Percentiles rank a stretch among this genome's conserved stretches.
Conservation (phyloP, 192 early-diverging fungal genomes). For the Oehlia diaphana region DNA sequence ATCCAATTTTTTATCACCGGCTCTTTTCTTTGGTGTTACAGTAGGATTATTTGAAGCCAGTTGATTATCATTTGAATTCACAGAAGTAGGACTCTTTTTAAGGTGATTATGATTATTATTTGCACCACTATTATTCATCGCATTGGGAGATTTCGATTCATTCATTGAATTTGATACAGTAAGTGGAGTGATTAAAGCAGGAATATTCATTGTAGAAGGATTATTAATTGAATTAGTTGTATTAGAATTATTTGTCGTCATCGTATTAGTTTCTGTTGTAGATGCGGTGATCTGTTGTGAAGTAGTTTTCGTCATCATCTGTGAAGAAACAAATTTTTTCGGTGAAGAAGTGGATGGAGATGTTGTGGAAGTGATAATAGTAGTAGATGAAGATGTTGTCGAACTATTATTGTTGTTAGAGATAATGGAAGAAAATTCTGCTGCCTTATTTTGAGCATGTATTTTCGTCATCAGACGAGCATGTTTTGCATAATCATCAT, state of each 20-base stretch:
- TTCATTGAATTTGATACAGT: constrained; percentile 13
- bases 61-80: not conserved
- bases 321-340: constrained; percentile 14
- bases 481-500: constrained; percentile 79
- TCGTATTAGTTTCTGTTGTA: not conserved
- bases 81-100: constrained; percentile 23
- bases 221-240: not conserved
- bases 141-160: not conserved
- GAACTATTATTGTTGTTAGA: constrained; percentile 6
- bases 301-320: not conserved
- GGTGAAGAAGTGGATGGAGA: not conserved
- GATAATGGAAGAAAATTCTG: constrained; percentile 15
- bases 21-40: constrained; percentile 27
- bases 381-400: not conserved
- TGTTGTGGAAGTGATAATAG: not conserved
- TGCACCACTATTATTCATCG: not conserved
- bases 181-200: constrained; percentile 16
- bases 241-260: not conserved
- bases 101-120: not conserved
- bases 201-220: not conserved
- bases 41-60: not conserved
- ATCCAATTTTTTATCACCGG: constrained; percentile 28
- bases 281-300: not conserved
- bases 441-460: constrained; percentile 56
- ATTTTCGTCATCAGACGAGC: constrained; percentile 79